Percentiles rank a stretch among this genome's conserved stretches.
These are phyloP conservation scores for Eurotiales sp. DNA, from an alignment of 2,329 filamentous ascomycete genomes.

Conservation along the genomic window DNA sequence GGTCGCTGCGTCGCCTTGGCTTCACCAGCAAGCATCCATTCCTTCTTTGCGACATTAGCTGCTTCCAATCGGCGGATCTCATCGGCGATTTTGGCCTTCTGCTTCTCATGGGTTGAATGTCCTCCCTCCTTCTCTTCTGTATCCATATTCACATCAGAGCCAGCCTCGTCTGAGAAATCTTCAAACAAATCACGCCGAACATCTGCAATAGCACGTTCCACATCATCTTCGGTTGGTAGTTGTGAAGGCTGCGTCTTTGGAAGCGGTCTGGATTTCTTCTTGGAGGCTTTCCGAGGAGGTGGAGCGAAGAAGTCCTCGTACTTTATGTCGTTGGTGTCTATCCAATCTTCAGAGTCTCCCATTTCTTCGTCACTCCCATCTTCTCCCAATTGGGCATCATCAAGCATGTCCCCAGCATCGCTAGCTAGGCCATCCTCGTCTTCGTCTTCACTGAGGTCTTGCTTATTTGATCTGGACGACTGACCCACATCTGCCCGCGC, in stretches of 20 bases:
- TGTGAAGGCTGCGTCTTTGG: constrained; percentile 49
- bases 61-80: constrained; percentile 91
- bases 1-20: constrained; percentile 78
- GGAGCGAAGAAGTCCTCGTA: constrained; percentile 94
- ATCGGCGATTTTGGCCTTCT: constrained; percentile 78
- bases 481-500: constrained; percentile 18
- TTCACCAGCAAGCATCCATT: constrained; percentile 89
- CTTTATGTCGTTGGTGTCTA: constrained; percentile 82
- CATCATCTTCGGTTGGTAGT: constrained; percentile 58
- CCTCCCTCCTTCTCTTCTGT: constrained; percentile 18
- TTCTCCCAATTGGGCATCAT: constrained; percentile 67
- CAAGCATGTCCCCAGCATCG: constrained; percentile 75
- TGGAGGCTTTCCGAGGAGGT: constrained; percentile 67
- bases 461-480: constrained; percentile 20
- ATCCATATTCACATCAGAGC: constrained; percentile 62
- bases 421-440: constrained; percentile 49
- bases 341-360: constrained; percentile 51
- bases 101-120: constrained; percentile 75
- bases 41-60: constrained; percentile 80
- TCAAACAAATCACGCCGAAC: constrained; percentile 90
- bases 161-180: constrained; percentile 63
- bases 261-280: constrained; percentile 50
- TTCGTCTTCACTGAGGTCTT: constrained; percentile 49
- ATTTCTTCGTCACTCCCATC: constrained; percentile 61
- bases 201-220: constrained; percentile 79